Base-by-base conservation (phyloP, 345 rosid species). In the Raphanus sativus region DNA sequence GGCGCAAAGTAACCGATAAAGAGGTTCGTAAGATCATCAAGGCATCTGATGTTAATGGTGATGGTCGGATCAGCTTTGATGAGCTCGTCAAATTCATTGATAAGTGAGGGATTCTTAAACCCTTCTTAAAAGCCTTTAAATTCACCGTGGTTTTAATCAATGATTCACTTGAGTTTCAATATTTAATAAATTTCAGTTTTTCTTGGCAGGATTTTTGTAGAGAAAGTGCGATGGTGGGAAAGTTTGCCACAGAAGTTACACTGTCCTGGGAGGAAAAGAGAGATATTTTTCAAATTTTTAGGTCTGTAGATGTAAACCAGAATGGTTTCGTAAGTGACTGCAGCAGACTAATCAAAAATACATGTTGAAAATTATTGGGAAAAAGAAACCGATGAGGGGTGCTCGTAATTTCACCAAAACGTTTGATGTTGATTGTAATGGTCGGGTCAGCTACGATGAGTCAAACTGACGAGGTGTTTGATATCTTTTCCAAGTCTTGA, bases 381-480 rank as follows among this genome's bases (percentile, higher is more conserved):
- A 80, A 86, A 84, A 75, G 36, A 33, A 84, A 82, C 86, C 0
- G 88, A 86, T 70, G 86, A 86, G 71, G 86, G 86, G 80, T 64
- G 88, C 82, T 13, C 79, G 75, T 62, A 86, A 84, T 77, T 82
- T 84, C 86, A 84, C 84, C 56, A 64, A 84, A 65, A 84, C 80
- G 34, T 85, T 84, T 0, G 86, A 84, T 80, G 86, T 84, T 30
- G 88, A 86, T 52, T 86, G 88, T 0, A 85, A 86, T 80, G 86
- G 88, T 26, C 85, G 78, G 84, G 82, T 86, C 63, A 86, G 82
- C 71, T 86, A 84, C 48, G 85, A 86, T 26, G 88, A 84, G 86
- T 86, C 52, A 84, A 86, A 78, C 80, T 82, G 52, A 86, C 82
- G 85, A 86, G 86, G 86, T 21, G 21, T 21, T 21, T 21, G 21